A percentile compares a stretch with the other conserved stretches of the same genome.
Conservation (phyloP, 2,329 filamentous ascomycete species). For the Alternaria longipes region DNA sequence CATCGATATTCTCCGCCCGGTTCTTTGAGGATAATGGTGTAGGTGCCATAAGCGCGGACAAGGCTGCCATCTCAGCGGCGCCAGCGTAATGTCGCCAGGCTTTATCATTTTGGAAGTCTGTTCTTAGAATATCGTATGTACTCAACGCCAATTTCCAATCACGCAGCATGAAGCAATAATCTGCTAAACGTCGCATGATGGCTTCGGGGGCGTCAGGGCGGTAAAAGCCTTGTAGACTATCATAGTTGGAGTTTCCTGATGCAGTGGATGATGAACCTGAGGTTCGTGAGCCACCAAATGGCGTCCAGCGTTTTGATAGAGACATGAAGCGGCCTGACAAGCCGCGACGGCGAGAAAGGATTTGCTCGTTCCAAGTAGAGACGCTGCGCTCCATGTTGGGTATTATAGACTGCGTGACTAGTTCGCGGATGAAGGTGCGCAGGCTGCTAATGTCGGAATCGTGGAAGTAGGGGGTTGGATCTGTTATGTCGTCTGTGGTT, state of each 20-base stretch:
- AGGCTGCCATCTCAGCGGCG: slow-evolving; percentile 91
- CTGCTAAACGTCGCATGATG: slow-evolving; percentile 89
- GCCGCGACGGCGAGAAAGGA: slow-evolving; percentile 87
- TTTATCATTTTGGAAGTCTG: slow-evolving; percentile 93
- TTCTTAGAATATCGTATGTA: slow-evolving; percentile 87
- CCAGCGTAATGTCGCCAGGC: slow-evolving; percentile 96
- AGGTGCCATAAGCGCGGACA: slow-evolving; percentile 82
- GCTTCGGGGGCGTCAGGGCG: slow-evolving; percentile 85
- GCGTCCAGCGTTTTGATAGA: slow-evolving; percentile 87
- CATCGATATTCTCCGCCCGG: slow-evolving; percentile 81
- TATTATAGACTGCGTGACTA: slow-evolving; percentile 93
- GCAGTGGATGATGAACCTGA: slow-evolving; percentile 62
- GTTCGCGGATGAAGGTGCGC: slow-evolving; percentile 87
- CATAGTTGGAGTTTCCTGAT: slow-evolving; percentile 74
- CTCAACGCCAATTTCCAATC: slow-evolving; percentile 94
- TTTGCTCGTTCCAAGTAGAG: slow-evolving; percentile 95
- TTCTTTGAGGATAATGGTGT: slow-evolving; percentile 76
- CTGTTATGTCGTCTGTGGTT: slow-evolving; percentile 73
- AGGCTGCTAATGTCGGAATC: slow-evolving; percentile 92
- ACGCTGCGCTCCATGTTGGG: slow-evolving; percentile 95
- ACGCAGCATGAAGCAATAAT: slow-evolving; percentile 95
- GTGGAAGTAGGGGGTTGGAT: slow-evolving; percentile 81
- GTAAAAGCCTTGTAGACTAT: slow-evolving; percentile 81
- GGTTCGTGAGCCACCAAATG: slow-evolving; percentile 75
- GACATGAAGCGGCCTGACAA: slow-evolving; percentile 94